These are phyloP conservation scores for Corynascus novoguineensis DNA, from an alignment of 495 filamentous ascomycete species.

Conservation along the genomic window DNA sequence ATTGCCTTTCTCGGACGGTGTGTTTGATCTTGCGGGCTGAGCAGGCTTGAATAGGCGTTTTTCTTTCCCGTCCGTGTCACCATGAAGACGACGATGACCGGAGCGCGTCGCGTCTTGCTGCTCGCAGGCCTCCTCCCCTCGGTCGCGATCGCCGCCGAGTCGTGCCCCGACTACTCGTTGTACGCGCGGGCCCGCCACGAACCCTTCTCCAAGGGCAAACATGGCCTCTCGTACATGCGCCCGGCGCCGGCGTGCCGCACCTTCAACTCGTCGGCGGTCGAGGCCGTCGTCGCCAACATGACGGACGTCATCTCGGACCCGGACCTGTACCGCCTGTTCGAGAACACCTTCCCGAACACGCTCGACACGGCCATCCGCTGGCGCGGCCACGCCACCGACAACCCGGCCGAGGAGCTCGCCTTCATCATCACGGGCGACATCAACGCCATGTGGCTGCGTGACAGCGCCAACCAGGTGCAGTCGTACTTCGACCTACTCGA, in stretches of 20 bases:
- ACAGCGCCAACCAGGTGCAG: constrained; percentile 62
- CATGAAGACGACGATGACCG: background rate
- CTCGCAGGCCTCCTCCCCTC: background rate
- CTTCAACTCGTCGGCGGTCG: constrained; percentile 53
- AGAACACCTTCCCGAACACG: constrained; percentile 62
- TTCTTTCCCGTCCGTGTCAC: background rate
- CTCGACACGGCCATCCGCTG: constrained; percentile 63
- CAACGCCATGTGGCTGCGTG: constrained; percentile 67
- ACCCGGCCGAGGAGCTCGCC: constrained; percentile 41
- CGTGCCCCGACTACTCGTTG: constrained; percentile 51
- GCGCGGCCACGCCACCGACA: constrained; percentile 49
- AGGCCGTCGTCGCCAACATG: constrained; percentile 47
- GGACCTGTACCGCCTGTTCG: constrained; percentile 59
- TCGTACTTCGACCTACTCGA: constrained; percentile 55
- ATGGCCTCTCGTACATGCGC: constrained; percentile 51
- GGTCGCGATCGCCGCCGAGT: background rate
- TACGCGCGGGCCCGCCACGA: constrained; percentile 44
- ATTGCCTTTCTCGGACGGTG: too few relatives aligned
- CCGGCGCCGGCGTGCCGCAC: constrained; percentile 54
- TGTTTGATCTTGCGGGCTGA: background rate
- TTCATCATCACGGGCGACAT: constrained; percentile 61
- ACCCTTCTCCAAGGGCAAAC: constrained; percentile 41
- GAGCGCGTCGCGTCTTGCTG: background rate
- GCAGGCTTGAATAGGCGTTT: background rate
- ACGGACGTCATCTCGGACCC: constrained; percentile 51